Evolutionary conservation across 495 filamentous ascomycete genomes (phyloP), one percentile per base, ranked within the genome.

Genomic region (Trypethelium eluteriae): DNA sequence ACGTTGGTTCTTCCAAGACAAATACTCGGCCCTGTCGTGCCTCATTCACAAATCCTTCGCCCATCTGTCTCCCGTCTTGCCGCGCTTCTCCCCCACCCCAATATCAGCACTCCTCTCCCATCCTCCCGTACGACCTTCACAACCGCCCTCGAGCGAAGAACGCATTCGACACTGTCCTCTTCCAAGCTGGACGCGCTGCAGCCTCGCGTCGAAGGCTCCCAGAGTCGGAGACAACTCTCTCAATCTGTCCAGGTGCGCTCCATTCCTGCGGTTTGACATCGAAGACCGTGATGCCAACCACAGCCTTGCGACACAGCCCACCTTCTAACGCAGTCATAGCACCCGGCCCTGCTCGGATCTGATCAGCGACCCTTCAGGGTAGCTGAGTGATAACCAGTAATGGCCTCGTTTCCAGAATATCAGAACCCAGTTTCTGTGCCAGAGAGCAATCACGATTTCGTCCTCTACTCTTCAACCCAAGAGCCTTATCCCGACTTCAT

Each of bases 351-450:
- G 53, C 53, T 59, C 7, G 53, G 32, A 59, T 35, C 53, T 34
- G 53, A 3, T 59, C 53, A 34, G 53, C 32, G 36, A 16, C 49
- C 10, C n/a, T 11, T 59, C 53, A 7, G 3, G 14, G 25, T 32
- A 38, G 18, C 38, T 39, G 63, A 34, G 41, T 10, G 35, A 65
- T 38, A 50, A 49, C 12, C 12, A 39, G 25, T 57, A 38, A 72
- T 71, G 69, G 62, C 69, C 16, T 68, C 68, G 41, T 72, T 65
- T 63, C 59, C 70, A 6, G 66, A 70, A 38, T 72, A 69, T 44
- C 46, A 38, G 14, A 41, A 59, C 25, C 63, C 68, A 16, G 67
- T 41, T 14, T 66, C 70, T 63, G 68, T 64, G 14, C 62, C 65
- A 6, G 53, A 68, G 53, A 25, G 49, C 32, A 57, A 63, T 14